A percentile compares a stretch with the other conserved stretches of the same genome.
Evolutionary conservation across 2,329 filamentous ascomycete genomes (phyloP).

Genomic region (Neocucurbitaria cava): DNA sequence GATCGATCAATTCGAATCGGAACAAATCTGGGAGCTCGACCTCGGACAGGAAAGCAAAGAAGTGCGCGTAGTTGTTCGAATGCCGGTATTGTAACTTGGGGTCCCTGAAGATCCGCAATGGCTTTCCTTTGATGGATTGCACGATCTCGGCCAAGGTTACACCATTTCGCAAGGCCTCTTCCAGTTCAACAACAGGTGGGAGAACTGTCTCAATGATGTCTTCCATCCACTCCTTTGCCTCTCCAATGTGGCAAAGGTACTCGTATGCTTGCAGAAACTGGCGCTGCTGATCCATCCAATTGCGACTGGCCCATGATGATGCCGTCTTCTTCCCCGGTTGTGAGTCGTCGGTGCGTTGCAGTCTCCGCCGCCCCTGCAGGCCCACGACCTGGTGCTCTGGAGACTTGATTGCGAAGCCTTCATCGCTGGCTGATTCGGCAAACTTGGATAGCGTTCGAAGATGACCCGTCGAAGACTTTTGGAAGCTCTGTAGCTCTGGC

Average conservation of each 20-base stretch:
- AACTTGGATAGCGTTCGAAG: constrained; percentile 85
- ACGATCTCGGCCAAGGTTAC: constrained; percentile 95
- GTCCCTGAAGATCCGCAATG: constrained; percentile 83
- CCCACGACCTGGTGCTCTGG: constrained; percentile 86
- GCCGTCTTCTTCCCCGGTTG: constrained; percentile 60
- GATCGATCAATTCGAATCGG: constrained; percentile 93
- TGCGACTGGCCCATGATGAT: constrained; percentile 75
- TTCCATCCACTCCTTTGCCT: constrained; percentile 99
- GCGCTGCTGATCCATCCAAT: constrained; percentile 99
- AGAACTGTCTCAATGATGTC: constrained; percentile 84
- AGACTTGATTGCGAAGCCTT: constrained; percentile 81
- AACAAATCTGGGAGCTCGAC: constrained; percentile 94
- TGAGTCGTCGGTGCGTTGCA: constrained; percentile 73
- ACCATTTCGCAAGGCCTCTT: constrained; percentile 90
- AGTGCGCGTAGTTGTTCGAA: constrained; percentile 96
- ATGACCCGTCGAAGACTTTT: constrained; percentile 89
- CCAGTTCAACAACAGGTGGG: constrained; percentile 89
- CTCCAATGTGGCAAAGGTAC: constrained; percentile 97
- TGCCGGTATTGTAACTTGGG: constrained; percentile 90
- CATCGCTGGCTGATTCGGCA: constrained; percentile 74
- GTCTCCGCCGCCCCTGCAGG: constrained; percentile 78
- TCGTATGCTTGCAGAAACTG: constrained; percentile 97
- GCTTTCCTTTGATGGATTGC: constrained; percentile 78
- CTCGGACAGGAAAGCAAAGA: constrained; percentile 92
- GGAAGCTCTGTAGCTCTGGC: constrained; percentile 77